Evolutionary conservation across 164 flowering plant species (phyloP), one percentile per base, ranked within the genome.

Genomic region (Vitis rupestris): DNA sequence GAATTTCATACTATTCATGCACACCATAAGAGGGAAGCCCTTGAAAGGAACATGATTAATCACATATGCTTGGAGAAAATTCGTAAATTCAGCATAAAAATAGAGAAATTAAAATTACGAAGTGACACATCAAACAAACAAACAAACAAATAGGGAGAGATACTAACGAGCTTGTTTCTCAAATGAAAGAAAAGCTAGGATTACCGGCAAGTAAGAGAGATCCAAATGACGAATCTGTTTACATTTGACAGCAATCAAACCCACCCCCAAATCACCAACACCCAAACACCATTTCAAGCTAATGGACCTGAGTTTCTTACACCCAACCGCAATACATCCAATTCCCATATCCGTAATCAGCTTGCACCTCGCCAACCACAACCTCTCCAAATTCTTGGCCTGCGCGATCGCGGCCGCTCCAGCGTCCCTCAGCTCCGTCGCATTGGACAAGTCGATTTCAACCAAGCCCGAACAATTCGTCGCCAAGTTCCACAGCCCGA

Each of bases 271-370:
- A 82, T 93, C 97, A n/a, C 84, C 85, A 57, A 93, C 81, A 56
- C 97, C 87, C 63, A 88, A 71, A 74, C 97, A 93, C 97, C 96
- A 91, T 66, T 79, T 93, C 83, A 93, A 76, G 81, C 83, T 79
- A 48, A 93, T 61, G 63, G 81, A n/a, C 78, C 64, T 88, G 85
- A 93, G 49, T 77, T 85, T 91, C 79, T 72, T 71, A 63, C 98
- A 93, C 19, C 97, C 97, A 59, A 93, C 97, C 0, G 97, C 97
- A 19, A 93, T 82, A 78, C 98, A 90, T 11, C 94, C 96, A 50
- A 93, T 74, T 53, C 98, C 98, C 71, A 93, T 82, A 79, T 93
- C 98, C 11, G 95, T 86, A 15, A 93, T 64, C 76, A 70, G 16
- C 70, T 86, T 91, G 69, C 98, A 91, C 87, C 97, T 85, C 70